These are phyloP conservation scores for Ustilago esculenta DNA, from an alignment of 1,284 basidiomycete genomes.

Conservation along the genomic window DNA sequence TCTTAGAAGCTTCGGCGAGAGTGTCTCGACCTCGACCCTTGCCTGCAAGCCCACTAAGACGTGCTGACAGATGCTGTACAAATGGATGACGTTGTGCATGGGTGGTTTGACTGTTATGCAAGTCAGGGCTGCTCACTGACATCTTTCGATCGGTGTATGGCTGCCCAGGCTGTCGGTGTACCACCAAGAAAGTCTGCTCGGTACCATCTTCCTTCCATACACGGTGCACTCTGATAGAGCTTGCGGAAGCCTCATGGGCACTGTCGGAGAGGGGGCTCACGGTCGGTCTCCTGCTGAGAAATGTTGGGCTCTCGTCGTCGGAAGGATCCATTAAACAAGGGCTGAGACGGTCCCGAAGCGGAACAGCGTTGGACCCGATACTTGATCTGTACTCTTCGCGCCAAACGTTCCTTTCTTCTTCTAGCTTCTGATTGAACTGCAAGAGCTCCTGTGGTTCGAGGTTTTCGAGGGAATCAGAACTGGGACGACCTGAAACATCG, in stretches of 20 bases:
- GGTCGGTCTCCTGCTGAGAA: background rate
- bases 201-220: conserved; percentile 17
- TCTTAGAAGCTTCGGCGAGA: background rate
- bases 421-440: conserved; percentile 14
- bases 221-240: conserved; percentile 15
- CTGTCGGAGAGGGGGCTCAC: background rate
- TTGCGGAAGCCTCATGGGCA: background rate
- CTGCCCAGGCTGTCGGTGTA: background rate
- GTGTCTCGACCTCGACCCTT: background rate
- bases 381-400: conserved; percentile 18
- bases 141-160: background rate
- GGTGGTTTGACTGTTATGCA: background rate
- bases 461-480: conserved; percentile 14
- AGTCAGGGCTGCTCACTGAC: conserved; percentile 19
- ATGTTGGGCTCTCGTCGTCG: background rate
- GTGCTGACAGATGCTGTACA: background rate
- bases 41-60: background rate
- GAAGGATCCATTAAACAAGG: conserved; percentile 19
- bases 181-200: conserved; percentile 21
- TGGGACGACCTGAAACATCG: background rate
- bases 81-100: conserved; percentile 2
- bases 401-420: conserved; percentile 24
- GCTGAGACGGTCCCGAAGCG: conserved; percentile 10
- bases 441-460: conserved; percentile 17
- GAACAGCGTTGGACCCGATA: background rate